These are phyloP conservation scores for Mucor circinelloides DNA, from an alignment of 371 early-diverging fungal species.

Conservation along the genomic window DNA sequence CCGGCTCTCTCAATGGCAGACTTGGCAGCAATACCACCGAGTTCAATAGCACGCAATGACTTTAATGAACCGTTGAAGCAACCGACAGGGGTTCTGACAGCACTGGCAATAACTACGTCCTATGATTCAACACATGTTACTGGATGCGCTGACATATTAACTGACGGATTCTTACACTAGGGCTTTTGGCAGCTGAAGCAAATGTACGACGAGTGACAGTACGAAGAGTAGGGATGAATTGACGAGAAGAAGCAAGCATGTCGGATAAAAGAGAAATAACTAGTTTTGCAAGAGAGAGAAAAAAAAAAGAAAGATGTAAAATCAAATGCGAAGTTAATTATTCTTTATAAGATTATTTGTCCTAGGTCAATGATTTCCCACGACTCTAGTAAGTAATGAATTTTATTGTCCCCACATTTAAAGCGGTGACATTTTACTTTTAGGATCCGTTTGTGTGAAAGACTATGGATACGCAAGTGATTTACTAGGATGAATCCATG, in stretches of 20 bases:
- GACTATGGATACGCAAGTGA: no score
- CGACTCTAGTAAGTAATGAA: neutral
- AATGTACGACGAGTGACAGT: constrained; percentile 26
- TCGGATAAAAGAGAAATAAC: constrained; percentile 1
- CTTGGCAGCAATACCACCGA: constrained; percentile 67
- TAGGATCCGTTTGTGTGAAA: neutral
- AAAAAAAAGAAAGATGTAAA: constrained; percentile 7
- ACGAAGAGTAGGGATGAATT: constrained; percentile 18
- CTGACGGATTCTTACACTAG: constrained; percentile 29
- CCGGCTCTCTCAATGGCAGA: constrained; percentile 20
- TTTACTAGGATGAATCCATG: no score
- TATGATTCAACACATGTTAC: constrained; percentile 1
- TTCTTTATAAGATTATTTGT: constrained; percentile 10
- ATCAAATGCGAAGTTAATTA: neutral
- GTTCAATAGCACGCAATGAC: constrained; percentile 64
- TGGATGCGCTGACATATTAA: neutral
- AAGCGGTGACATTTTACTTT: neutral
- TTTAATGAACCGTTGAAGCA: constrained; percentile 72
- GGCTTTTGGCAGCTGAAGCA: constrained; percentile 38
- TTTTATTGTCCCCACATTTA: neutral
- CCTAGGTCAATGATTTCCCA: constrained; percentile 2
- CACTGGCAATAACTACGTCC: constrained; percentile 61
- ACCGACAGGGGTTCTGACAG: constrained; percentile 78
- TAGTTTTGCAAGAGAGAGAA: constrained; percentile 1
- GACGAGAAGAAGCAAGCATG: constrained; percentile 34